Evolutionary conservation across 169 alveolate species (phyloP), one percentile per base, ranked within the genome.

Genomic region (Plasmodium vinckei): DNA sequence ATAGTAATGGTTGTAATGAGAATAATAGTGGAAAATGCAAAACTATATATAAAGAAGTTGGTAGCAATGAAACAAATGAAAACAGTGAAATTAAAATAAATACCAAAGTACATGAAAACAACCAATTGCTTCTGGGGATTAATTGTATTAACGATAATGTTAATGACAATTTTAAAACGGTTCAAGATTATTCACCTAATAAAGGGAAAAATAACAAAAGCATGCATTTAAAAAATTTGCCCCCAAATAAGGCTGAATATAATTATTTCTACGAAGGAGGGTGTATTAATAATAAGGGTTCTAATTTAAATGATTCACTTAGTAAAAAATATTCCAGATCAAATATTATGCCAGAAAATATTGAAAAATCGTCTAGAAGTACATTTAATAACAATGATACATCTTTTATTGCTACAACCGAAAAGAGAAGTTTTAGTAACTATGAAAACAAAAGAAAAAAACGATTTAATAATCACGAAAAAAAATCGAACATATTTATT

Each of bases 131-230:
- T 21, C 39, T 42, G 4, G 27, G 12, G n/a, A 65, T 53, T 59
- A 19, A 64, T 47, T 65, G 72, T 54, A 54, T 33, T 59, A 72
- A 79, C 17, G 25, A 65, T 60, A 70, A 79, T 44, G 19, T 65
- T 69, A 57, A 39, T 79, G 89, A 67, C 63, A 79, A 67, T 79
- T 79, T 79, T 64, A 64, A 65, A 65, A 47, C 23, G 61, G 19
- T 10, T 25, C 79, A 79, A 9, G 73, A 59, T 56, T 46, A 49
- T 65, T 79, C 39, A 17, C 39, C 13, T 33, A 25, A 69, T 60
- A 79, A 57, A 17, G 70, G 54, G 60, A 79, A 67, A 79, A 67
- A 33, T 44, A 65, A 46, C 17, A 49, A 79, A 65, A 54, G 17
- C 33, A 59, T 67, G 49, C 63, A 59, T 9, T 51, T 64, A 51